Base-by-base conservation (phyloP, 495 filamentous ascomycete genomes). In the Penicillium waksmanii region DNA sequence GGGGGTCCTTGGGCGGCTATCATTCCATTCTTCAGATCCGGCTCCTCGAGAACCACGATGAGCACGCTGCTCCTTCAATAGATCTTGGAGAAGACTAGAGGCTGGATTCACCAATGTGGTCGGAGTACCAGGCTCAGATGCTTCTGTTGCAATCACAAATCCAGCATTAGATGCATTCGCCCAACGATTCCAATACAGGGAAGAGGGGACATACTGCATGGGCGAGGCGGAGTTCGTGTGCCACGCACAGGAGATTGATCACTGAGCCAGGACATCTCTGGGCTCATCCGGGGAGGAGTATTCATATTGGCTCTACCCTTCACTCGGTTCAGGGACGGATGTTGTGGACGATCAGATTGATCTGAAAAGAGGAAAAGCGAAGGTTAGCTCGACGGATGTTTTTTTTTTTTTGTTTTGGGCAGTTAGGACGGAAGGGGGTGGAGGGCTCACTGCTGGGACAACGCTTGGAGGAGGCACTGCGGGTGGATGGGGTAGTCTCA, bases 1-100 rank as follows among this genome's bases (percentile, higher is more conserved):
- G 5, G 69, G 77, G 10, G 68, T 76, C 33, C 59, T 61, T 9
- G 66, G 66, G 38, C 51, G 57, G 42, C 57, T 53, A 13, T 70
- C 64, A 3, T 69, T 68, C 19, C 56, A 54, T 17, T 67, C 58
- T 15, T 74, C 74, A 5, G 73, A 56, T 15, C 49, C 58, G 13
- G 66, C 18, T 38, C 67, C 68, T 31, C 72, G 71, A 3, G 70
- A 71, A 35, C 64, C 66, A 60, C 76, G 74, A 48, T 71, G 72
- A 5, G 77, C 74, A 10, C 77, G 77, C 52, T 79, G 76, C 64
- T 83, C 80, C 55, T 80, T 79, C 11, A 83, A 60, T 35, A 81
- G 60, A 58, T 77, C 80, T 47, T 82, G 79, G 21, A 83, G 53
- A 0, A 83, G 63, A 17, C 66, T 69, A 1, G 80, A 83, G 0